Base-by-base conservation (phyloP, 805 yeast genomes). In the Candida lessepsii region DNA sequence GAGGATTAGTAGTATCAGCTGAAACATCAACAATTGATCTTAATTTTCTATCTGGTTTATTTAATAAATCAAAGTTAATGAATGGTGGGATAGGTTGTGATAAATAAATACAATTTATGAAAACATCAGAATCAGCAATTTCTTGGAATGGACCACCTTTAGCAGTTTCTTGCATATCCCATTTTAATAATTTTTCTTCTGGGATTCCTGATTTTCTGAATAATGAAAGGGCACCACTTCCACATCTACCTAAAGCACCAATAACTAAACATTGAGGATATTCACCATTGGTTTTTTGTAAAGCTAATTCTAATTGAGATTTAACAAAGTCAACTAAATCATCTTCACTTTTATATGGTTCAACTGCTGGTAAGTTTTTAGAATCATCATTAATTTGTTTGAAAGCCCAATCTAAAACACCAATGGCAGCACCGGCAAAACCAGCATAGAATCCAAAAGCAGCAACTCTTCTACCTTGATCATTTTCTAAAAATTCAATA, bases 381-480 rank as follows among this genome's bases (percentile, higher is more conserved):
- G 69, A 57, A 55, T 81, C 87, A 7, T 75, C 44, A 61, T 86
- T 83, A 27, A 80, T 65, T 63, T 86, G 91, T 65, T 91, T 91
- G 70, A 85, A 83, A 37, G 95, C 85, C 96, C 98, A 93, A 65
- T 89, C 96, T 62, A 79, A 79, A 37, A 91, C 73, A 56, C 99
- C 99, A 41, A 93, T 68, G 24, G 99, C 99, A 25, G 99, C 99
- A 57, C 99, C 99, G 5, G 98, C 99, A 62, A 93, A 93, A n/a
- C 99, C 99, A 32, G 99, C 99, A 63, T 91, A 91, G 73, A 79
- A 93, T n/a, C 99, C 99, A 61, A 93, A 93, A 7, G 99, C 99
- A 32, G 99, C 99, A 20, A 93, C 99, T 69, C 99, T 86, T 74
- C 99, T 86, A 25, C 98, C 98, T 57, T 79, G 81, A 53, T 85